Evolutionary conservation across 139 green algal genomes (phyloP).

Genomic region (Chlorella vulgaris): DNA sequence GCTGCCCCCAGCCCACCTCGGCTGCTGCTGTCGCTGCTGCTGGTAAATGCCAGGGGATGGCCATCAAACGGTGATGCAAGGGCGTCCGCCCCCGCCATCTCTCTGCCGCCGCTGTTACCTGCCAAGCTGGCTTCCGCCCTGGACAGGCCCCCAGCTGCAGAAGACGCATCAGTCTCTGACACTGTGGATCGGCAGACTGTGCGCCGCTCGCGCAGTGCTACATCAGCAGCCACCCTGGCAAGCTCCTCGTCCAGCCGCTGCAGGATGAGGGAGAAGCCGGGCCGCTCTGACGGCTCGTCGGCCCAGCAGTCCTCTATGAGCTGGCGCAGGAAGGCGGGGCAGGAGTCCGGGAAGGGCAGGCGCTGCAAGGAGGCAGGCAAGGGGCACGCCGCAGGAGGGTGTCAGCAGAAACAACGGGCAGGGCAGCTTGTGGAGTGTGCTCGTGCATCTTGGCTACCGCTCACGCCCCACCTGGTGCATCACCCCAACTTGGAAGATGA

Average conservation of each 20-base stretch:
- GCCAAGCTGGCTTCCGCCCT: background rate
- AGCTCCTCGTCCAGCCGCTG: conserved; percentile 31
- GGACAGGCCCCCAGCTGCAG: background rate
- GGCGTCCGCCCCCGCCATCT: background rate
- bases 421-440: too few species aligned
- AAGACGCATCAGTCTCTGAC: conserved; percentile 6
- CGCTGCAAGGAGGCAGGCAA: conserved; percentile 26
- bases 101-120: background rate
- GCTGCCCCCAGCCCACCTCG: background rate
- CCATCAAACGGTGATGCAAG: background rate
- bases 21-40: conserved; percentile 1
- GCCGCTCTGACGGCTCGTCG: conserved; percentile 56
- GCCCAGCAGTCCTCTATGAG: conserved; percentile 78
- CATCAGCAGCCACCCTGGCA: background rate
- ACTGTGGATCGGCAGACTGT: background rate
- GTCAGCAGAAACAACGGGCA: too few species aligned
- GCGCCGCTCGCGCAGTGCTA: background rate
- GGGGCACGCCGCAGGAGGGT: background rate
- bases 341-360: conserved; percentile 54
- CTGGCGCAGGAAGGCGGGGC: conserved; percentile 43
- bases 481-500: conserved; percentile 68
- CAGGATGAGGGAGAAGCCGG: conserved; percentile 60
- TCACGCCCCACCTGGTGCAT: background rate
- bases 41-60: background rate
- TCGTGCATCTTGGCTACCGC: too few species aligned